Evolutionary conservation across 768 basidiomycete genomes (phyloP).

Genomic region (Galerina sulciceps): DNA sequence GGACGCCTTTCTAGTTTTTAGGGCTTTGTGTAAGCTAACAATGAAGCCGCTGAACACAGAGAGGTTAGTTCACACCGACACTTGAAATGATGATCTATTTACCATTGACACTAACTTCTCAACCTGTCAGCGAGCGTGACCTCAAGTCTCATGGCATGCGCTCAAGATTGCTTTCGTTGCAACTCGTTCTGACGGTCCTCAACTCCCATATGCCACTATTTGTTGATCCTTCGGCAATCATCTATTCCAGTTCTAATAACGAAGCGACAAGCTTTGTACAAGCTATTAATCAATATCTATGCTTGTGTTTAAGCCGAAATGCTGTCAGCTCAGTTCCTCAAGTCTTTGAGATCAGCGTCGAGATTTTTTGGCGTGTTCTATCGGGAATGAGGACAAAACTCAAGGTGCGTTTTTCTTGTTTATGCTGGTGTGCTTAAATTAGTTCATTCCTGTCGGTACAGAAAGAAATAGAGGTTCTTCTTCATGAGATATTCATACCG

Average conservation of each 20-base stretch:
- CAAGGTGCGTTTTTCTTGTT: conserved; percentile 61
- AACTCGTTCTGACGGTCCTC: conserved; percentile 90
- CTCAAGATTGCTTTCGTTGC: conserved; percentile 91
- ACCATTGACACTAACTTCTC: conserved; percentile 13
- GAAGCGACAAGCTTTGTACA: conserved; percentile 91
- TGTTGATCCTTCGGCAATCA: conserved; percentile 85
- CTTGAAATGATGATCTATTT: background rate
- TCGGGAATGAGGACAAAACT: conserved; percentile 93
- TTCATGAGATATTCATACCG: conserved; percentile 98
- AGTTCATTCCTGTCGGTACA: conserved; percentile 33
- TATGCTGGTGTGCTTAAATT: conserved; percentile 2
- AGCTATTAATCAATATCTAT: conserved; percentile 95
- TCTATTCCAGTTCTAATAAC: conserved; percentile 87
- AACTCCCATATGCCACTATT: conserved; percentile 91
- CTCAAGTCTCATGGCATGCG: conserved; percentile 96
- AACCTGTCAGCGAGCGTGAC: conserved; percentile 79
- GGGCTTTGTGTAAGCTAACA: conserved; percentile 94
- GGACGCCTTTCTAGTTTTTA: conserved; percentile 97
- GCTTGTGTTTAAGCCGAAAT: conserved; percentile 89
- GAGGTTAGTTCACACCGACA: conserved; percentile 60
- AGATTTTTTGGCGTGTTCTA: conserved; percentile 98
- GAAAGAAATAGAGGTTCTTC: conserved; percentile 99
- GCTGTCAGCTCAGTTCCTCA: conserved; percentile 94
- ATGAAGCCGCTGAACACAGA: conserved; percentile 97
- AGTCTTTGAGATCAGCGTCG: conserved; percentile 97